phyloP scores from a whole-genome alignment of 805 yeast genomes.

The Kazachstania martiniae region DNA sequence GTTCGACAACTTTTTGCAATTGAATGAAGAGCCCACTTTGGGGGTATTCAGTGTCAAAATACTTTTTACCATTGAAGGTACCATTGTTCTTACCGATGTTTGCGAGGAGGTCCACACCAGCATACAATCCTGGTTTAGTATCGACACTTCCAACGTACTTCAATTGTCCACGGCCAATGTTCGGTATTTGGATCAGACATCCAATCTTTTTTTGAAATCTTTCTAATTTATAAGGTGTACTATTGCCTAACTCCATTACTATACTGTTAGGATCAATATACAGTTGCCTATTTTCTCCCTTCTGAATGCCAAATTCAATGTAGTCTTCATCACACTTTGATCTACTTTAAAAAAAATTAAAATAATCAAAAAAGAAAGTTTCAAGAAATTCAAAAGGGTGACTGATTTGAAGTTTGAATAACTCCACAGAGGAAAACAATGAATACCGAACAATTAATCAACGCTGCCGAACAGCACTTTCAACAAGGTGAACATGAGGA shows the following conservation, averaged over 20 bases:
- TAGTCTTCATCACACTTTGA: no score
- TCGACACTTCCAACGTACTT: constrained; percentile 64
- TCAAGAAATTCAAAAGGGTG: no score
- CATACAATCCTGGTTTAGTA: constrained; percentile 65
- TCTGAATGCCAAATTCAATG: no score
- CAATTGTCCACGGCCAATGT: constrained; percentile 57
- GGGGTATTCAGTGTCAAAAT: constrained; percentile 55
- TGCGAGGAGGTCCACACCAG: constrained; percentile 75
- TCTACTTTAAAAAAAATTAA: no score
- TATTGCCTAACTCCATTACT: no score
- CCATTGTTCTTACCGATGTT: constrained; percentile 78
- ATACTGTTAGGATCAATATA: no score
- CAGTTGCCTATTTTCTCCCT: no score
- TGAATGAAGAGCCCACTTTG: constrained; percentile 68
- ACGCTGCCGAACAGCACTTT: constrained; percentile 15
- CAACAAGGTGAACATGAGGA: constrained; percentile 18
- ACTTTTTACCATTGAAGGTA: constrained; percentile 56
- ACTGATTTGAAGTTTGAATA: no score
- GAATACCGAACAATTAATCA: constrained; percentile 10
- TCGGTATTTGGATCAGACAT: constrained; percentile 42
- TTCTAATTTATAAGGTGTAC: constrained; percentile 2
- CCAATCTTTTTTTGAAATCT: constrained; percentile 21
- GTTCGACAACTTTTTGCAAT: constrained; percentile 33
- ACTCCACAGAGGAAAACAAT: no score
- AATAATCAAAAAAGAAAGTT: no score